Conservation (phyloP, 164 flowering plant genomes). For the Magnolia changhungtana region DNA sequence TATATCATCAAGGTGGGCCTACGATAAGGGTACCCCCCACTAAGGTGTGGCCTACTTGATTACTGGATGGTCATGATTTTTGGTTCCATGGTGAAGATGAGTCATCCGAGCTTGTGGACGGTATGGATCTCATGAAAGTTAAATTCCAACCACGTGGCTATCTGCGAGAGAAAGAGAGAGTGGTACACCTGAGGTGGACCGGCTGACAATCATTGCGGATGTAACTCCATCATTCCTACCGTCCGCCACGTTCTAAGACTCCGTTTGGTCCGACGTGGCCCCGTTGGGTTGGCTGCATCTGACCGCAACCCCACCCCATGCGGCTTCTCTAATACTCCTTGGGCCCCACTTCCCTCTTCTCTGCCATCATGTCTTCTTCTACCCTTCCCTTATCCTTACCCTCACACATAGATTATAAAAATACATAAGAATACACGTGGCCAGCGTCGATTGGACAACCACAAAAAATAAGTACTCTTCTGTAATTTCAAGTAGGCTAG, state of each 20-base stretch:
- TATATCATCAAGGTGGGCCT: no score
- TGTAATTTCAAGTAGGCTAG: not conserved
- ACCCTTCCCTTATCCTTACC: constrained; percentile 1
- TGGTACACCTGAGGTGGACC: not conserved
- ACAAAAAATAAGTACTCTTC: not conserved
- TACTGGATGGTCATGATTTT: no score
- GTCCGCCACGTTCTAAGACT: constrained; percentile 14
- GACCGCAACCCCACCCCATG: constrained; percentile 35
- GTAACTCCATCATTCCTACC: constrained; percentile 26
- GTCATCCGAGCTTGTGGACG: no score
- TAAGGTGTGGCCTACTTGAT: no score
- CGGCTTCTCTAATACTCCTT: constrained; percentile 36
- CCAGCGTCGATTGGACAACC: not conserved
- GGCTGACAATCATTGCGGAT: constrained; percentile 11
- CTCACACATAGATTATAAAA: not conserved
- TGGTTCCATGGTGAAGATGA: no score
- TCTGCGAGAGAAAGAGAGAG: not conserved
- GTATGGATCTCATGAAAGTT: no score
- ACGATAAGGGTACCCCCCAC: no score
- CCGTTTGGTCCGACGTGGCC: constrained; percentile 27
- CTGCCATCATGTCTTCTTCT: constrained; percentile 24
- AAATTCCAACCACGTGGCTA: no score
- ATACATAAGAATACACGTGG: constrained; percentile 3
- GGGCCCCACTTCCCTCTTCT: constrained; percentile 35
- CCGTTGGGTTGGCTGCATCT: constrained; percentile 27